phyloP scores from a whole-genome alignment of 2,329 filamentous ascomycete species.

The Aspergillus oerlinghausenensis region DNA sequence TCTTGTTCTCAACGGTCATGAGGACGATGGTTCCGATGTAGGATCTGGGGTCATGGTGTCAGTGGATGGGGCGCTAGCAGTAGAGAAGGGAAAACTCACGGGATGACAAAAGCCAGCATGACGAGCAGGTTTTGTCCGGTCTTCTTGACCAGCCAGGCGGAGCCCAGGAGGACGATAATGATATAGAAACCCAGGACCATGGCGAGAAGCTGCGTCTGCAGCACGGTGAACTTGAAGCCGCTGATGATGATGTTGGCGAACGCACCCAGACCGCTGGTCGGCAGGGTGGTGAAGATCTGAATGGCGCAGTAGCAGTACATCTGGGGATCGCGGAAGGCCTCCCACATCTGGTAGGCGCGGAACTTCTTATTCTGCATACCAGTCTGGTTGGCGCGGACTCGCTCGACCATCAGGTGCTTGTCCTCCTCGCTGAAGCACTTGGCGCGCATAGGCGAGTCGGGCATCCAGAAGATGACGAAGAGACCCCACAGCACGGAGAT shows the following conservation, averaged over 20 bases:
- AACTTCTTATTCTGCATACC: conserved; percentile 57
- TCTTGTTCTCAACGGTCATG: conserved; percentile 61
- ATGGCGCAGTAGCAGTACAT: conserved; percentile 62
- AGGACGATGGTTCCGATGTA: conserved; percentile 68
- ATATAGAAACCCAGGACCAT: conserved; percentile 71
- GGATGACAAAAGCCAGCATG: conserved; percentile 63
- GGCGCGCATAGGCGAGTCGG: conserved; percentile 67
- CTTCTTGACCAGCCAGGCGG: conserved; percentile 64
- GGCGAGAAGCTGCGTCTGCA: conserved; percentile 67
- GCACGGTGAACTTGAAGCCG: conserved; percentile 59
- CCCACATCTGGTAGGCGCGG: conserved; percentile 50
- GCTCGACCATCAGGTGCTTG: conserved; percentile 60
- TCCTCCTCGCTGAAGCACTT: conserved; percentile 64
- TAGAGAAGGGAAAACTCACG: conserved; percentile 42
- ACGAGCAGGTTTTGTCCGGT: conserved; percentile 63
- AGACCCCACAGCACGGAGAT: conserved; percentile 60
- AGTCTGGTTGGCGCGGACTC: conserved; percentile 57
- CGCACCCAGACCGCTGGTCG: conserved; percentile 66
- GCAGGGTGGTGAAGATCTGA: conserved; percentile 66
- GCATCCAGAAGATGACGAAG: conserved; percentile 61
- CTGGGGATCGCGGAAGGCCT: conserved; percentile 62
- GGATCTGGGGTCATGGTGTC: conserved; percentile 42
- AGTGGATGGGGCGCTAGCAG: background rate
- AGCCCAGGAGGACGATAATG: conserved; percentile 63
- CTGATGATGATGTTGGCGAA: conserved; percentile 73